Base-by-base conservation (phyloP, 441 rosid species). In the Kokia cookei region DNA sequence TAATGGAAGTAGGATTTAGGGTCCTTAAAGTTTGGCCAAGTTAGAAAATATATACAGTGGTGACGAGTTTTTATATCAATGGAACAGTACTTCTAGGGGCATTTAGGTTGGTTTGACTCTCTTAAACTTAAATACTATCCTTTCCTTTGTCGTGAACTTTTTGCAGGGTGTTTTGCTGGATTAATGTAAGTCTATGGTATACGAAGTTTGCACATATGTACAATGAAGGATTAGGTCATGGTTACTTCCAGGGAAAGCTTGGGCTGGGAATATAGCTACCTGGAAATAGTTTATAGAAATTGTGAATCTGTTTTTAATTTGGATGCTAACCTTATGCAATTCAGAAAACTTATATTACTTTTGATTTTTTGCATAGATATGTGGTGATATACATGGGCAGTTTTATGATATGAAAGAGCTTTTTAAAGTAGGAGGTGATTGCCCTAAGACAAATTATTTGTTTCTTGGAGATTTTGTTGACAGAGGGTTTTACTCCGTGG, bases 401-500 rank as follows among this genome's bases (percentile, higher is more conserved):
- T 94, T 94, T 78, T 94, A 88, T 82, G 98, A 94, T 79, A 84
- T 94, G 98, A 90, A 90, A 80, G 98, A 94, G 88, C 98, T 94
- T 79, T 94, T 92, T 82, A 92, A 78, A 79, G 98, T 88, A 3
- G 97, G 97, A 58, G 96, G 97, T 57, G 97, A 90, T 82, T 94
- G 98, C 80, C 98, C 97, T 29, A 86, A 88, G 84, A 94, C 96
- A 42, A 94, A 89, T 84, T 94, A 92, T 83, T 80, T 94, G 81
- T 94, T 94, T 86, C 91, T 94, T 77, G 98, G 97, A 78, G 98
- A 94, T 84, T 94, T 94, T 86, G 98, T 94, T 66, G 98, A 94
- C 66, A 81, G 97, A 80, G 98, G 98, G 72, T 92, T 84, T 83
- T 90, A 94, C 81, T 92, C 97, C 1, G 97, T 94, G 22, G 98